Evolutionary conservation across 768 basidiomycete species (phyloP), one percentile per base, ranked within the genome.

Genomic region (Trametes coccinea): DNA sequence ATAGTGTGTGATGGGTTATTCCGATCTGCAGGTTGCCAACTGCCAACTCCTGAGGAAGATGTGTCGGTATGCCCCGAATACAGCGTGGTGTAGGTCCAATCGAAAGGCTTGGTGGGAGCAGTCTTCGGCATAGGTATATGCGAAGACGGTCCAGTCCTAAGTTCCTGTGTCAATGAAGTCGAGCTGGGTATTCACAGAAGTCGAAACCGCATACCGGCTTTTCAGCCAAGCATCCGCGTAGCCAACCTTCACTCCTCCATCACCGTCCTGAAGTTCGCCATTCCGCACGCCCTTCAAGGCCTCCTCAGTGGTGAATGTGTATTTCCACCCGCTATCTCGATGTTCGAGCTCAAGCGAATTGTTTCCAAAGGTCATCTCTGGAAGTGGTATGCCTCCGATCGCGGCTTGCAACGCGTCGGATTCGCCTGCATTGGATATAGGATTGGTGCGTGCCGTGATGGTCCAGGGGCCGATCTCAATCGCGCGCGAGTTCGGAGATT

Each of bases 41-140:
- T 59, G 37, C 70, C 65, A 2, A 66, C 61, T 39, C 57, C 66
- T 16, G 69, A 66, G 0, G 73, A 62, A 17, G 60, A 52, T 13
- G 63, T 33, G 2, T 67, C 52, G 17, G 47, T 66, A 66, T 89
- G 86, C 0, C 96, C 97, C 0, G 86, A 68, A 66, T 98, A 95
- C 3, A 82, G 86, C 1, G 94, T 92, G 2, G 95, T 97, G 73
- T 97, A 98, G 10, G 97, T 99, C 97, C 97, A 98, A 71, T 99
- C 97, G 73, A 92, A 98, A 0, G 89, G 90, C 67, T 95, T 97
- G 7, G 93, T 89, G 0, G 81, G 71, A 22, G 87, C 83, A 5
- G 90, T 90, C 63, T 81, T 73, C 3, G 92, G 90, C 76, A 92
- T 84, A 0, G 88, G 85, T 11, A 85, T 73, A 44, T 72, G 74